Conservation (phyloP, 768 basidiomycete genomes). For the Sporobolomyces pararoseus region DNA sequence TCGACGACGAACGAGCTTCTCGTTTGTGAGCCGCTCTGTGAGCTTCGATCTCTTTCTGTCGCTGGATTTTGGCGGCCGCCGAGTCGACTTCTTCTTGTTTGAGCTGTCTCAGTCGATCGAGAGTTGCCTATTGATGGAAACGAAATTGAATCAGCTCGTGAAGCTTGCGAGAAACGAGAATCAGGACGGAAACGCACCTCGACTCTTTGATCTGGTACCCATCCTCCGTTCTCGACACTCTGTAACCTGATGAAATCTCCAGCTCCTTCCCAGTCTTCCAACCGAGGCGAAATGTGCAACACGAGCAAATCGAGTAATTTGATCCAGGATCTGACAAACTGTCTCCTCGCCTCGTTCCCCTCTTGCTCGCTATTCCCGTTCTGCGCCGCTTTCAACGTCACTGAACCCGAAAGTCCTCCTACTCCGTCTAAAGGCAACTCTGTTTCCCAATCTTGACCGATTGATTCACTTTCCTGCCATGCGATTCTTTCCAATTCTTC, state of each 20-base stretch:
- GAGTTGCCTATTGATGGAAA: not conserved
- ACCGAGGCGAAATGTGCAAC: constrained; percentile 27
- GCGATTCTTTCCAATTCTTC: constrained; percentile 30
- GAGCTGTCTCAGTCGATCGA: constrained; percentile 2
- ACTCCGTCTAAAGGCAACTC: constrained; percentile 24
- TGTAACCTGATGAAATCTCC: constrained; percentile 32
- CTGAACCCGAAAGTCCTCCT: not conserved
- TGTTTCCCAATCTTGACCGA: not conserved
- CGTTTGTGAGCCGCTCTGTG: constrained; percentile 12
- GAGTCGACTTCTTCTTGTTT: constrained; percentile 5
- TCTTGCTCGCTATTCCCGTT: constrained; percentile 11
- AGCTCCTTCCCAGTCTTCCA: constrained; percentile 41
- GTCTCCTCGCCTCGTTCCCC: not conserved
- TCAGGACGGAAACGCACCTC: constrained; percentile 26
- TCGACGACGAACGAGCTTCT: not conserved
- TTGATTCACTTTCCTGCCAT: not conserved
- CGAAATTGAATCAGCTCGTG: not conserved
- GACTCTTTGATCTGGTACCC: constrained; percentile 36
- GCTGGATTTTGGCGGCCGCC: constrained; percentile 1
- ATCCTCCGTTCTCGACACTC: constrained; percentile 36
- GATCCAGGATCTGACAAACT: constrained; percentile 32
- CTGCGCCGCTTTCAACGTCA: not conserved
- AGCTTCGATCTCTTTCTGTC: constrained; percentile 23
- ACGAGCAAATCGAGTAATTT: constrained; percentile 32
- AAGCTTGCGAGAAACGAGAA: not conserved